Evolutionary conservation across 192 early-diverging fungal genomes (phyloP), one percentile per base, ranked within the genome.

Genomic region (Dispira parvispora): DNA sequence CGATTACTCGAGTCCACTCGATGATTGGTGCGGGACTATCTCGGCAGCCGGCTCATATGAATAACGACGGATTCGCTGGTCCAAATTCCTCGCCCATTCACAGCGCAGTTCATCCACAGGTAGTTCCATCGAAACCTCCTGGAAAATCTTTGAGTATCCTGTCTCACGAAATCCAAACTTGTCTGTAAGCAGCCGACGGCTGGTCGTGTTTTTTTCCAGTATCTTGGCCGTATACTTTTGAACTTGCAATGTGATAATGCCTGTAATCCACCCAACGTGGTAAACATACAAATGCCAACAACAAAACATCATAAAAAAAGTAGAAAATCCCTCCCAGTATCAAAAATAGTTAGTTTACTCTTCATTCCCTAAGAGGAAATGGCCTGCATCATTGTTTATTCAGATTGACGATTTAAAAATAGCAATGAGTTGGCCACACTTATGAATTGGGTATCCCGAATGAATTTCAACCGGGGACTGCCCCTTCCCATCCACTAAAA

Each of bases 141-240:
- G 65, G 58, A 77, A 77, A 1, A 63, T 72, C 13, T 27, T 46
- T 9, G 75, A 69, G 27, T 69, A 68, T 45, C 73, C 72, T 10
- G 70, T 70, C 44, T 77, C 69, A 1, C 43, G 38, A 57, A 77
- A 77, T 10, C 72, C 72, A 50, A 77, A 64, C 42, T 71, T 73
- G 49, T 42, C 45, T 23, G 63, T 61, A 20, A 77, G 73, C n/a
- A 77, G 67, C 20, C 71, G 61, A 16, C 71, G 71, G 47, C 72
- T 73, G 8, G 70, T 58, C n/a, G 43, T 58, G 52, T 77, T 77
- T 2, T 60, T 62, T n/a, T 71, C 72, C 62, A 72, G 70, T 64
- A 77, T 73, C n/a, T 72, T 72, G 27, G 69, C 75, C 20, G 73
- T 72, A 77, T 72, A 55, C 38, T 25, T 43, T 21, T 42, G 21